Base-by-base conservation (phyloP, 2,329 filamentous ascomycete species). In the Balansia obtecta region DNA sequence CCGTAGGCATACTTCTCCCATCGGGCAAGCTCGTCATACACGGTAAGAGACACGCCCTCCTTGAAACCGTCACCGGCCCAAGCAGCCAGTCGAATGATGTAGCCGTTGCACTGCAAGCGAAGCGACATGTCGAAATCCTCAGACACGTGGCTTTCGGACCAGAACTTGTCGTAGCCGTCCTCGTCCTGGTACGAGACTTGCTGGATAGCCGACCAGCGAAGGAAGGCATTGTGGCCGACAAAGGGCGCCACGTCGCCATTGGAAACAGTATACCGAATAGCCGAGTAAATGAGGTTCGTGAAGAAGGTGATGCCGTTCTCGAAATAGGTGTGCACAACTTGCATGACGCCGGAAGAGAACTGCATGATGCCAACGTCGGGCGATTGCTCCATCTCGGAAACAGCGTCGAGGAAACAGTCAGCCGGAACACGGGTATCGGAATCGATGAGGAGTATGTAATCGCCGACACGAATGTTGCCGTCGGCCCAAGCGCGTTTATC, bases 1-100 rank as follows among this genome's bases (percentile, higher is more conserved):
- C 86, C 86, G 59, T 88, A 90, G 3, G 86, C 87, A 63, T 89
- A 89, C 67, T 91, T 91, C 62, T 91, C 86, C 86, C 87, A 91
- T 51, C 86, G 83, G 2, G 85, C 83, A 53, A 91, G 73, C 65
- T 91, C 87, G 65, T 91, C 86, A 62, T 91, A 89, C 10, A 91
- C 85, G 0, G 86, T 91, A 51, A 91, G 71, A 1, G 86, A 90
- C 49, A 91, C 86, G 56, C 87, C 86, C 63, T 91, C 86, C 63
- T 88, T 84, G 72, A 88, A 89, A 46, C 82, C 85, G n/a, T 84
- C 80, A 38, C 82, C 82, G 7, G 82, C 81, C 75, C 85, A 89
- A 18, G 82, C 79, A 9, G 81, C 84, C 22, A 88, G 72, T 32
- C 85, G 82, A 57, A 87, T 83, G 55, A 83, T 80, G 65, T 88